Percentiles rank a stretch among this genome's conserved stretches.
These are phyloP conservation scores for Schizochytrium sp. DNA, from an alignment of 108 stramenopile genomes.

Conservation along the genomic window DNA sequence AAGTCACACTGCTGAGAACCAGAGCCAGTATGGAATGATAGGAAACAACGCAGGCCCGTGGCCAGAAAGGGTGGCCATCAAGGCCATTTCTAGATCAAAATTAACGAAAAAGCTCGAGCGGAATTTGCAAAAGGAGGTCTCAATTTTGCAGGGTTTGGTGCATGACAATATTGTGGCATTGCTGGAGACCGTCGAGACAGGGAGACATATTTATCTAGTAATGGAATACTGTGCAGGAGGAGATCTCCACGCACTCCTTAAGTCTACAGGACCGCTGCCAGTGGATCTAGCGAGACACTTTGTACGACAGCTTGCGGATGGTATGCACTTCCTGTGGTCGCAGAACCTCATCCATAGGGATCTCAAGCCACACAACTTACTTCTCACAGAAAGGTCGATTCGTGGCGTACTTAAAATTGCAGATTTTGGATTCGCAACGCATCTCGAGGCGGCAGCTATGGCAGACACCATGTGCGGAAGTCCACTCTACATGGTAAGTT, in stretches of 20 bases:
- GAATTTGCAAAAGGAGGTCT: conserved; percentile 95
- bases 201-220: conserved; percentile 88
- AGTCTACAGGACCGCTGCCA: conserved; percentile 80
- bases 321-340: conserved; percentile 88
- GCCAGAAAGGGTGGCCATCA: conserved; percentile 33
- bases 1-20: too few relatives aligned
- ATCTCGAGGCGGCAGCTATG: conserved; percentile 86
- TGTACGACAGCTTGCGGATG: conserved; percentile 88
- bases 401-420: conserved; percentile 85
- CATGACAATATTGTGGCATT: conserved; percentile 91
- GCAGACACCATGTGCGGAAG: conserved; percentile 97
- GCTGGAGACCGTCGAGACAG: conserved; percentile 86
- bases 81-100: conserved; percentile 49
- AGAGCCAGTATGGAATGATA: background rate
- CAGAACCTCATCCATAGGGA: conserved; percentile 91
- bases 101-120: conserved; percentile 84
- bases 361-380: conserved; percentile 95
- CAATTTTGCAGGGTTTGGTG: conserved; percentile 87
- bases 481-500: conserved; percentile 97
- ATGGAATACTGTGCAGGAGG: conserved; percentile 96
- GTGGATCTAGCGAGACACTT: conserved; percentile 86
- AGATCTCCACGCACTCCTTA: conserved; percentile 89
- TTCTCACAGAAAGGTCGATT: conserved; percentile 80
- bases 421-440: conserved; percentile 97
- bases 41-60: background rate